Conservation (phyloP, 768 basidiomycete genomes). For the Tricholoma matsutake region DNA sequence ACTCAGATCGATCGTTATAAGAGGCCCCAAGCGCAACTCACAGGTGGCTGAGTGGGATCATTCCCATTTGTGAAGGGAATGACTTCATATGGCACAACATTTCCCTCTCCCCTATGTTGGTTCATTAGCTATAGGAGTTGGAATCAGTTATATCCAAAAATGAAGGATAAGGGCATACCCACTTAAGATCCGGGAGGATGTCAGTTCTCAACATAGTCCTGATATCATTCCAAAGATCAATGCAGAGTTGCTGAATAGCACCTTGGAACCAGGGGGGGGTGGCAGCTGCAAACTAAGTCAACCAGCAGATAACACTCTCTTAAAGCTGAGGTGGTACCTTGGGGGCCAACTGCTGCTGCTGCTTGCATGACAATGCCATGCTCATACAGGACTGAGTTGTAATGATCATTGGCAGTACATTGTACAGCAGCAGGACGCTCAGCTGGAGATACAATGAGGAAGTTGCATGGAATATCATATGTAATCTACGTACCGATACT, state of each 20-base stretch:
- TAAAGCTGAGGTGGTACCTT: neutral
- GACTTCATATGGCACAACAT: neutral
- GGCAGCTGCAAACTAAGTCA: neutral
- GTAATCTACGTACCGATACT: neutral
- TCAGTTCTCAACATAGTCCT: no score
- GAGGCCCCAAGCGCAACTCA: neutral
- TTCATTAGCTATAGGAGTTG: neutral
- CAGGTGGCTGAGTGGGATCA: conserved; percentile 4
- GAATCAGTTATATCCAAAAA: neutral
- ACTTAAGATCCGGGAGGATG: neutral
- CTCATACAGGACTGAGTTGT: neutral
- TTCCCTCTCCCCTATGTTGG: neutral
- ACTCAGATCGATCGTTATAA: no score
- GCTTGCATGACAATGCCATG: neutral
- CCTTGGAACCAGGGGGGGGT: neutral
- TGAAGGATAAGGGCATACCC: neutral
- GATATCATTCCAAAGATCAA: neutral
- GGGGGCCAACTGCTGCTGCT: neutral
- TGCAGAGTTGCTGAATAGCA: neutral
- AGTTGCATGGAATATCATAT: neutral
- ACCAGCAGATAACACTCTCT: neutral
- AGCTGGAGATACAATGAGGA: neutral
- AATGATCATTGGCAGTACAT: neutral
- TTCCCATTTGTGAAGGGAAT: neutral
- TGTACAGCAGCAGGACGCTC: neutral